Conservation (phyloP, 176 grass and related monocot genomes). For the Juncus inflexus region DNA sequence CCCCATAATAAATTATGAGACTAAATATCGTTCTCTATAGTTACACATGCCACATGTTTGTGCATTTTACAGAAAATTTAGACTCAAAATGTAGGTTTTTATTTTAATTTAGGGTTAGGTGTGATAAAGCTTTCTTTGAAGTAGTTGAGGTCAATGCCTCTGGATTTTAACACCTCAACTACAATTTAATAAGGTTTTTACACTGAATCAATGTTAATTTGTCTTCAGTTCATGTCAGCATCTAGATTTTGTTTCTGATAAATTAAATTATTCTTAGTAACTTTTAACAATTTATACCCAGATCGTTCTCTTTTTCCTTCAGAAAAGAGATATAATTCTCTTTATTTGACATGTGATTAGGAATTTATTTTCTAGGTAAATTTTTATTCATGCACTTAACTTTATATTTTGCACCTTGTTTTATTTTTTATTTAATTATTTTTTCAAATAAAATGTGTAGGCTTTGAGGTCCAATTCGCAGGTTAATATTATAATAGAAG, state of each 20-base stretch:
- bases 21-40: no score
- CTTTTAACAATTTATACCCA: neutral
- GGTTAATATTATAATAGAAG: no score
- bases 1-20: no score
- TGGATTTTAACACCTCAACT: constrained; percentile 32
- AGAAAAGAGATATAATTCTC: no score
- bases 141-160: constrained; percentile 20
- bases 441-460: no score
- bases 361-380: no score
- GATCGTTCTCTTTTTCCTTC: neutral
- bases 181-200: neutral
- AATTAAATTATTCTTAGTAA: neutral
- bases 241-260: neutral
- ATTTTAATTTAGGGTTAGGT: constrained; percentile 11
- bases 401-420: no score
- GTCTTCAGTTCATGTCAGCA: neutral
- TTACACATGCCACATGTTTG: neutral
- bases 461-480: no score
- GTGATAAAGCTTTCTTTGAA: constrained; percentile 21
- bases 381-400: no score
- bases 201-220: constrained; percentile 3
- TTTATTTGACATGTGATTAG: no score
- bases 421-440: no score
- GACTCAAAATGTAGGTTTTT: neutral
- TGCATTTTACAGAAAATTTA: neutral